Conservation (phyloP, 148 eudicot genomes). For the Pharnaceum exiguum region DNA sequence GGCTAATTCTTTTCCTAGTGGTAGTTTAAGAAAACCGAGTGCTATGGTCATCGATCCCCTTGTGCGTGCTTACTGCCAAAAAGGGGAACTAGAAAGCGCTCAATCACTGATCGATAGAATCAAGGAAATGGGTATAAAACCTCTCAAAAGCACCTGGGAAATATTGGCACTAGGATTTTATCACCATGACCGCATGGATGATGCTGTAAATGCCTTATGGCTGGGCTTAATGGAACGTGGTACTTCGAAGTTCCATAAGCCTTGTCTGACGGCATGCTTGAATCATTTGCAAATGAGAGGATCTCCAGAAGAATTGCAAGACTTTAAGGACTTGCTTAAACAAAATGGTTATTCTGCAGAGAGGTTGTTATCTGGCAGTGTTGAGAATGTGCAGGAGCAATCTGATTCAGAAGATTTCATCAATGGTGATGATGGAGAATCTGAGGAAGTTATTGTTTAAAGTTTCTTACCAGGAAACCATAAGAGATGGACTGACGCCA, state of each 20-base stretch:
- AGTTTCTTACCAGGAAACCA: too few species aligned
- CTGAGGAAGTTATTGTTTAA: not conserved
- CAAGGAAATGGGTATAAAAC: slow-evolving; percentile 20
- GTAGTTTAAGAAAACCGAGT: slow-evolving; percentile 10
- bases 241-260: slow-evolving; percentile 2
- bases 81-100: slow-evolving; percentile 31
- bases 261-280: not conserved
- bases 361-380: not conserved
- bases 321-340: slow-evolving; percentile 11
- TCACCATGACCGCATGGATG: slow-evolving; percentile 21
- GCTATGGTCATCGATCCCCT: slow-evolving; percentile 21
- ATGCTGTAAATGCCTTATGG: slow-evolving; percentile 8
- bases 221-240: slow-evolving; percentile 7
- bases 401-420: not conserved
- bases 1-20: not conserved
- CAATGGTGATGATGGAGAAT: not conserved
- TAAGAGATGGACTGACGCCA: too few species aligned
- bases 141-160: slow-evolving; percentile 22
- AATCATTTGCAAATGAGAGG: slow-evolving; percentile 9
- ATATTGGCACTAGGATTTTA: slow-evolving; percentile 17
- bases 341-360: not conserved
- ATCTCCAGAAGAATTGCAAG: slow-evolving; percentile 8
- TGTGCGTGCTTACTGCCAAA: slow-evolving; percentile 26
- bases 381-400: not conserved
- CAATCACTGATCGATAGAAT: slow-evolving; percentile 18